Evolutionary conservation across 2,329 filamentous ascomycete genomes (phyloP).

Genomic region (Cryphonectria carpinicola): DNA sequence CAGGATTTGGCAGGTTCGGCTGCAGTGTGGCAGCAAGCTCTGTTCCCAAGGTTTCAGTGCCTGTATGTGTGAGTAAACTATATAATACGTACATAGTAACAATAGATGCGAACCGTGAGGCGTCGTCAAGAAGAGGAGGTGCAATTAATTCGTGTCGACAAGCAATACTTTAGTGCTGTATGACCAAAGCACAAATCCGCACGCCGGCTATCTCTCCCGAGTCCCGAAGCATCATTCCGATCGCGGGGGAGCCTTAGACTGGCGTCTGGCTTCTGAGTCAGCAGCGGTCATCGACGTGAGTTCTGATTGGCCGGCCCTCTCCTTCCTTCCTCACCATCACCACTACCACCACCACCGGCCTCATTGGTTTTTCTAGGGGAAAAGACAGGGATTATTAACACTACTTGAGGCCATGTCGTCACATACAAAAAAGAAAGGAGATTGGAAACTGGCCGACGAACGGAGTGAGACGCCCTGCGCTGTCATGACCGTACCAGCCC

Average conservation of each 20-base stretch:
- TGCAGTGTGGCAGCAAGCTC: not conserved
- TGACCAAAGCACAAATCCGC: not conserved
- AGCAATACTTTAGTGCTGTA: not conserved
- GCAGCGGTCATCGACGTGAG: not conserved
- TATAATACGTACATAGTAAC: no score
- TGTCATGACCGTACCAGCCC: not conserved
- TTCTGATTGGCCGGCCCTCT: not conserved
- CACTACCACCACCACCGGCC: not conserved
- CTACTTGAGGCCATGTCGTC: not conserved
- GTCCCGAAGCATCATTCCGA: not conserved
- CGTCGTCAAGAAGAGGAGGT: not conserved
- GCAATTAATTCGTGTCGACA: not conserved
- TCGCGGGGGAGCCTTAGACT: not conserved
- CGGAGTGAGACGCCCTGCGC: not conserved
- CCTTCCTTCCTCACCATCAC: not conserved
- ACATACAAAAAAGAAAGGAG: not conserved
- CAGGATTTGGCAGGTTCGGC: not conserved
- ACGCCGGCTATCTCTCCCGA: not conserved
- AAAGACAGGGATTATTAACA: not conserved
- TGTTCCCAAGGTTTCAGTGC: not conserved
- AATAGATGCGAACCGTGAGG: not conserved
- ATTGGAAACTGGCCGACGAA: not conserved
- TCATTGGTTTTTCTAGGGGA: not conserved
- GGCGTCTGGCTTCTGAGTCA: not conserved
- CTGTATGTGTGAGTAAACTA: not conserved